Evolutionary conservation across 306 rosid species (phyloP).

Genomic region (Trifolium repens): DNA sequence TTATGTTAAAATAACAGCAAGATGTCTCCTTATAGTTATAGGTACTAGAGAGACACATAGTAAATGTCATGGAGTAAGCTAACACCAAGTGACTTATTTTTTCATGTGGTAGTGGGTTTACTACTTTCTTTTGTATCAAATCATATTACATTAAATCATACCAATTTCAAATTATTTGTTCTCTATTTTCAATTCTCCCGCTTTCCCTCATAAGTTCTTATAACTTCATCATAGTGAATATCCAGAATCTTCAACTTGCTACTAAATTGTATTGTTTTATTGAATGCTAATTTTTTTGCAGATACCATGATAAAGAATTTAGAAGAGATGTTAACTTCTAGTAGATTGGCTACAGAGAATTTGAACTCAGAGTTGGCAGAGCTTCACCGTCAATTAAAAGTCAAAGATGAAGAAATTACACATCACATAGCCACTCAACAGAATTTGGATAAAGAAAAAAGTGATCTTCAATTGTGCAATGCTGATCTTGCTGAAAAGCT

Average conservation of each 20-base stretch:
- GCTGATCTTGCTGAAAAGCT: slow-evolving; percentile 59
- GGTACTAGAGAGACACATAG: slow-evolving; percentile 25
- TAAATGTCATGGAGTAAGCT: slow-evolving; percentile 14
- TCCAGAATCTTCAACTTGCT: slow-evolving; percentile 19
- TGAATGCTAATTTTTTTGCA: slow-evolving; percentile 52
- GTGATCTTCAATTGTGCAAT: slow-evolving; percentile 57
- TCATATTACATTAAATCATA: slow-evolving; percentile 4
- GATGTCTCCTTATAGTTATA: slow-evolving; percentile 24
- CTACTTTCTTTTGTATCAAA: slow-evolving; percentile 15
- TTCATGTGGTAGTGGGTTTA: slow-evolving; percentile 17
- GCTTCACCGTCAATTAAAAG: slow-evolving; percentile 59
- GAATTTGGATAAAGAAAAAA: slow-evolving; percentile 64
- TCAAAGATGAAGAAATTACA: slow-evolving; percentile 68
- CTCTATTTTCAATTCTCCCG: neutral
- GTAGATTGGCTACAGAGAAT: slow-evolving; percentile 61
- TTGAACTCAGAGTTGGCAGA: slow-evolving; percentile 67
- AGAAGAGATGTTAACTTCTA: slow-evolving; percentile 61
- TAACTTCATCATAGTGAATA: slow-evolving; percentile 22
- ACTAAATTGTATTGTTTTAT: slow-evolving; percentile 35
- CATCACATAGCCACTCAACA: slow-evolving; percentile 51
- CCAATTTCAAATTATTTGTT: slow-evolving; percentile 4
- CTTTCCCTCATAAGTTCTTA: slow-evolving; percentile 18
- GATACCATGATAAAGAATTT: slow-evolving; percentile 67
- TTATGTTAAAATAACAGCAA: slow-evolving; percentile 11
- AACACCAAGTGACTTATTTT: slow-evolving; percentile 29